Evolutionary conservation across 371 early-diverging fungal species (phyloP).

Genomic region (Zychaea mexicana): DNA sequence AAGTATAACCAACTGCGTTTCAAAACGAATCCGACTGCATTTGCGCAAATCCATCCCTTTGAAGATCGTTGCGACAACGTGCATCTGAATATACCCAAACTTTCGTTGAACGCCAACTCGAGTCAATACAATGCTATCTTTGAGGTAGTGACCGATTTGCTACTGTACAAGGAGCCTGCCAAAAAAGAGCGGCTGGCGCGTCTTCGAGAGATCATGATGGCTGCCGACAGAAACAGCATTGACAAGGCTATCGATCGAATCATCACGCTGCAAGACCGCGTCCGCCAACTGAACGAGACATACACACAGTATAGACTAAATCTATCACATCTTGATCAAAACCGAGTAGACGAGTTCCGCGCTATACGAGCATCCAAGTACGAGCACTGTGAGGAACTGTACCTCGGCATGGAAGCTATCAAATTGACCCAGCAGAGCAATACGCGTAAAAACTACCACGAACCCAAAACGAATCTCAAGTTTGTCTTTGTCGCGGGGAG

Average conservation of each 20-base stretch:
- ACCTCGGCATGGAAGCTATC: constrained; percentile 71
- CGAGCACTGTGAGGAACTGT: constrained; percentile 63
- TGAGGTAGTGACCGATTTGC: constrained; percentile 75
- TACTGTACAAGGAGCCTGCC: constrained; percentile 83
- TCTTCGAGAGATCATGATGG: constrained; percentile 75
- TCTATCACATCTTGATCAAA: constrained; percentile 21
- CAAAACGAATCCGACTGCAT: constrained; percentile 25
- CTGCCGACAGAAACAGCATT: constrained; percentile 63
- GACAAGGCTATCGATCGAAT: constrained; percentile 62
- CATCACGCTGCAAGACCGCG: constrained; percentile 66
- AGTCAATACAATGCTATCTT: constrained; percentile 72
- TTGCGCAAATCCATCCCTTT: constrained; percentile 40
- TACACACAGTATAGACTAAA: constrained; percentile 42
- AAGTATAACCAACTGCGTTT: constrained; percentile 80
- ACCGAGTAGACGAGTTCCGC: constrained; percentile 33
- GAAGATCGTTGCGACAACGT: constrained; percentile 64
- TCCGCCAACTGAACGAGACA: constrained; percentile 38
- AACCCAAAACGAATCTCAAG: constrained; percentile 38
- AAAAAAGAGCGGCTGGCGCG: constrained; percentile 71
- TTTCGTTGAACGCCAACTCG: constrained; percentile 71
- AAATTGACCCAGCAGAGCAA: constrained; percentile 49
- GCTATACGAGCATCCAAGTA: constrained; percentile 27
- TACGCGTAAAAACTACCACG: constrained; percentile 35
- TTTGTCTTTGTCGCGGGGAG: constrained; percentile 41
- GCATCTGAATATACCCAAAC: constrained; percentile 67